These are phyloP conservation scores for Nothopassalora personata DNA, from an alignment of 2,329 filamentous ascomycete genomes.

Conservation along the genomic window DNA sequence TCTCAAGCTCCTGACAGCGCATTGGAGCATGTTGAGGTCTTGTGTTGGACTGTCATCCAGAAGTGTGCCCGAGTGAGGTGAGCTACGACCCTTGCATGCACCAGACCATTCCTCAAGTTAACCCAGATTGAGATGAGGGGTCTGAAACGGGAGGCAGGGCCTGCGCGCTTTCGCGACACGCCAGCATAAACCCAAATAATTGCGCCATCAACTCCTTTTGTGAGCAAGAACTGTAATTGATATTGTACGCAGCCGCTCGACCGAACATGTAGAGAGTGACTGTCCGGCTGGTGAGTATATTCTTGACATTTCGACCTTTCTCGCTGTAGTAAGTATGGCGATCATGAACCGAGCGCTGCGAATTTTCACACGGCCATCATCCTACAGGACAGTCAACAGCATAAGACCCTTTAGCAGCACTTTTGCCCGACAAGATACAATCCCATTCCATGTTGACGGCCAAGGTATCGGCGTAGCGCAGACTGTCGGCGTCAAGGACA, in stretches of 20 bases:
- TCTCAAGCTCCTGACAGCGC: not conserved
- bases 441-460: not conserved
- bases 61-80: no score
- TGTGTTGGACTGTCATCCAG: no score
- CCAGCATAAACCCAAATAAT: not conserved
- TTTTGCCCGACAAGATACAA: not conserved
- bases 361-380: not conserved
- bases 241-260: not conserved
- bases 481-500: not conserved
- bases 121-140: no score
- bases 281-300: not conserved
- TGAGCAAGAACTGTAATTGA: not conserved
- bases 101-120: no score
- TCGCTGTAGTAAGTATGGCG: not conserved
- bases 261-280: not conserved
- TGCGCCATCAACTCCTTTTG: not conserved
- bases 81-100: no score
- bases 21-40: not conserved
- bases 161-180: not conserved
- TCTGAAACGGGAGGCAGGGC: no score
- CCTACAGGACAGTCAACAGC: not conserved
- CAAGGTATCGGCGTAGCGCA: not conserved
- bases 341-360: not conserved
- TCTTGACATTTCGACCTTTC: not conserved
- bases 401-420: not conserved